Evolutionary conservation across 2,329 filamentous ascomycete species (phyloP).

Genomic region (Aspergillus quadrilineatus): DNA sequence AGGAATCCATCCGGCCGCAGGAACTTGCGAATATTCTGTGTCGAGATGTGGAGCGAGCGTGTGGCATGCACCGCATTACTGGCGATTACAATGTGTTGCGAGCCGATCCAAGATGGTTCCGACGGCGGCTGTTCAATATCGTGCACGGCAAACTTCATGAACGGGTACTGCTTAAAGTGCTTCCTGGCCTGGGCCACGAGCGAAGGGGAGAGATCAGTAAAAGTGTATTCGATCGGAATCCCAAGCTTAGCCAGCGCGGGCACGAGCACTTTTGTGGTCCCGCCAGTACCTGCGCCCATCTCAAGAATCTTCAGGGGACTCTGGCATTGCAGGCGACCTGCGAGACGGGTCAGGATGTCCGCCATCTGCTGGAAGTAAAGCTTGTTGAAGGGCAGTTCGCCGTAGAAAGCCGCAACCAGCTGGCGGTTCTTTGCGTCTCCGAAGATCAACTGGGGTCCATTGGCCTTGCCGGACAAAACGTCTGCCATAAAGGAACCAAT

Average conservation of each 20-base stretch:
- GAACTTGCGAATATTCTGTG: not conserved
- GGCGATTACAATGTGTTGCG: not conserved
- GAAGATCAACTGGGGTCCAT: not conserved
- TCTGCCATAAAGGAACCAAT: not conserved
- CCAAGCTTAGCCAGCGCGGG: constrained; percentile 17
- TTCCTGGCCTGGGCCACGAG: not conserved
- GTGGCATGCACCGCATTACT: not conserved
- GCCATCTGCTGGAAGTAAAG: not conserved
- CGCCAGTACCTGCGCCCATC: constrained; percentile 41
- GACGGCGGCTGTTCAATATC: not conserved
- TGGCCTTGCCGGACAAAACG: not conserved
- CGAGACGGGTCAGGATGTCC: not conserved
- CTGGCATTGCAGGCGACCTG: not conserved
- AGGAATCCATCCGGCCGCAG: not conserved
- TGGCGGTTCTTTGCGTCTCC: not conserved
- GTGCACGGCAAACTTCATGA: not conserved
- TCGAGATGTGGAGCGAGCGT: not conserved
- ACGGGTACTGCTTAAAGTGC: not conserved
- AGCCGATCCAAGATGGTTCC: not conserved
- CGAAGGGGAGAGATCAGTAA: not conserved
- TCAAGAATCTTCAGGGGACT: constrained; percentile 32
- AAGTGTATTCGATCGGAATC: constrained; percentile 28
- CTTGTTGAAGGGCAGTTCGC: not conserved
- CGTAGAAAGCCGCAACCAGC: not conserved
- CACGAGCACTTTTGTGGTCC: constrained; percentile 31